Evolutionary conservation across 2,329 filamentous ascomycete species (phyloP), one percentile per base, ranked within the genome.

Genomic region (Botrytis aclada): DNA sequence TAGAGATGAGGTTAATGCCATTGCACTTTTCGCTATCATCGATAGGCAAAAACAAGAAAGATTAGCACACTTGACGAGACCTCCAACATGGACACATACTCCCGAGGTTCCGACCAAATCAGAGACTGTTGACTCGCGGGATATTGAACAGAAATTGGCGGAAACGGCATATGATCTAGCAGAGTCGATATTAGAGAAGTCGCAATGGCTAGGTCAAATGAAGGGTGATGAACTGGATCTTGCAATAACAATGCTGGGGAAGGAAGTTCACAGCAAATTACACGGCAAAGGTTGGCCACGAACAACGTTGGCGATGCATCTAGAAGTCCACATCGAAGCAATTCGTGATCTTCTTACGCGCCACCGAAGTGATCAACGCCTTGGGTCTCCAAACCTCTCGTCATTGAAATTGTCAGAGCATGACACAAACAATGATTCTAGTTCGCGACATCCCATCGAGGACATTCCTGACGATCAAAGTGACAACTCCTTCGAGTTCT

Each of bases 21-120:
- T 76, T 4, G 71, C 66, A 2, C 20, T 81, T 9, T 76, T 74
- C 34, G 72, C 77, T 29, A 47, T 70, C 16, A 73, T 77, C 5
- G 78, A 80, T 43, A 76, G 60, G 41, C 72, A 62, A 20, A 77
- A 74, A 65, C 54, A 41, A 32, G 75, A 76, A 34, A 74, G 43
- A 56, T 60, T 67, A 32, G 47, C 71, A 29, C 67, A 71, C n/a
- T 70, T 73, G 37, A 73, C 71, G 9, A 74, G 66, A 69, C 71
- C 73, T 61, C 72, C 69, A 64, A 29, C 1, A 56, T 29, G 25
- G 51, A 29, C 14, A 29, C 14, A 56, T n/a, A 56, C 5, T 56
- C 14, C 51, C 51, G 51, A 56, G 51, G 7, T 29, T 29, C 51
- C n/a, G 6, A n/a, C 51, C n/a, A 56, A 18, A 5, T 18, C n/a